Conservation (phyloP, 331 rosid species). For the Pyrus hybrid region DNA sequence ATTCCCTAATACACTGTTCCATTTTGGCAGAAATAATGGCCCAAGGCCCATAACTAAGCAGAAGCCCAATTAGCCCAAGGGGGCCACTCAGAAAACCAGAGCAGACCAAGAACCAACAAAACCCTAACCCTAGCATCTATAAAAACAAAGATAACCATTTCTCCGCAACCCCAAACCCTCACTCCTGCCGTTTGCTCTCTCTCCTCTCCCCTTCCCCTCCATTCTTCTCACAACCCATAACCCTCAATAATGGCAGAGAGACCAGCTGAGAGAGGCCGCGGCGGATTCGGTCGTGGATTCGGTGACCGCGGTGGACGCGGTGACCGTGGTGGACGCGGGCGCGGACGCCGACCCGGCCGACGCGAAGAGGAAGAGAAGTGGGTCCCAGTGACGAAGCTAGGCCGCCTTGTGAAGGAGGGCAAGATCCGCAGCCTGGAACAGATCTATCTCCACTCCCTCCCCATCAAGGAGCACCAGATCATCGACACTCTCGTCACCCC, state of each 20-base stretch:
- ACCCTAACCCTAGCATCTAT: background rate
- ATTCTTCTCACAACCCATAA: background rate
- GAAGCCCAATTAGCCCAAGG: background rate
- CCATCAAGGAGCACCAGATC: conserved; percentile 70
- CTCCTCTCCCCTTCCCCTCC: background rate
- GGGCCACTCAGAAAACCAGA: background rate
- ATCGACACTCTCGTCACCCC: conserved; percentile 54
- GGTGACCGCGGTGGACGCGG: conserved; percentile 36
- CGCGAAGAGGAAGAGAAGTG: conserved; percentile 80
- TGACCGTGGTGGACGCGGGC: conserved; percentile 49
- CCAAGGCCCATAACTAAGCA: background rate
- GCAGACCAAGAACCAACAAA: background rate
- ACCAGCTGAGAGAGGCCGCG: conserved; percentile 33
- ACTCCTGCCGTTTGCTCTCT: background rate
- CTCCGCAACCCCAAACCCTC: background rate
- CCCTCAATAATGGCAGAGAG: conserved; percentile 47
- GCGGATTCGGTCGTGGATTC: conserved; percentile 48
- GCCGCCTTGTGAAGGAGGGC: conserved; percentile 58
- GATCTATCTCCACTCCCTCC: conserved; percentile 72
- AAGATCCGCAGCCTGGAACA: conserved; percentile 54
- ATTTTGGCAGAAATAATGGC: background rate
- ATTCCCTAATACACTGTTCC: too few species aligned
- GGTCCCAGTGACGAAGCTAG: conserved; percentile 79
- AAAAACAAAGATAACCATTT: background rate
- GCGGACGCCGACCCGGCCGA: conserved; percentile 34